These are phyloP conservation scores for Aspergillus indologenus DNA, from an alignment of 495 filamentous ascomycete species.

Conservation along the genomic window DNA sequence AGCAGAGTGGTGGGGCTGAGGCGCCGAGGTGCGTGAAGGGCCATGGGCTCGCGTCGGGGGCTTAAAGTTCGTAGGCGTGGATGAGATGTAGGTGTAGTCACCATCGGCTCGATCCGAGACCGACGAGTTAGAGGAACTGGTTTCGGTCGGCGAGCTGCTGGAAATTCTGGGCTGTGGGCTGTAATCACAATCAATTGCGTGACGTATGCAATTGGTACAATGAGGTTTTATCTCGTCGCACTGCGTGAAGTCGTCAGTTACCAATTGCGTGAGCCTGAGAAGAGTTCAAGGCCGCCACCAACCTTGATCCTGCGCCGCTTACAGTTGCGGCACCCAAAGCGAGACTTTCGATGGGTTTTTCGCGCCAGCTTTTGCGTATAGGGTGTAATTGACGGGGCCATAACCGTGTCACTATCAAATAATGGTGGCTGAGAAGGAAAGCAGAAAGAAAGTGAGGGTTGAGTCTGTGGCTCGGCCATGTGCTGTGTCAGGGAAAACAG, in stretches of 20 bases:
- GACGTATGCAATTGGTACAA: constrained; percentile 15
- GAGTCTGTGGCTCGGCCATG: too few species aligned
- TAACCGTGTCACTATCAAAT: not conserved
- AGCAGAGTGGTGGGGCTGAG: not conserved
- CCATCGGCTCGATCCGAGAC: not conserved
- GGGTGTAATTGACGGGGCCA: not conserved
- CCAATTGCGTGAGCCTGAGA: too few species aligned
- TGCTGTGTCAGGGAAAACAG: too few species aligned
- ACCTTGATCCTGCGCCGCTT: constrained; percentile 16
- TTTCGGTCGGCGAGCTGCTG: not conserved
- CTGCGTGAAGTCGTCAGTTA: not conserved
- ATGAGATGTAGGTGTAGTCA: constrained; percentile 5
- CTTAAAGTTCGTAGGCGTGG: constrained; percentile 6
- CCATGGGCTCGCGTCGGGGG: constrained; percentile 5
- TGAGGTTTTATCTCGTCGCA: constrained; percentile 15
- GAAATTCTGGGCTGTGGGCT: not conserved
- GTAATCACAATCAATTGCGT: constrained; percentile 17
- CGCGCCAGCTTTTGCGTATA: constrained; percentile 3
- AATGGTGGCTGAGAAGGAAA: too few species aligned
- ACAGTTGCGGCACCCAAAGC: constrained; percentile 15
- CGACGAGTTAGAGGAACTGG: not conserved
- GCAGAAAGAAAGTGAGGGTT: too few species aligned
- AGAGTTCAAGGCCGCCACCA: not conserved
- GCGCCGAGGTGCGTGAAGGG: not conserved
- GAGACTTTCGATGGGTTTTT: constrained; percentile 16